Percentiles rank a stretch among this genome's conserved stretches.
phyloP scores from a whole-genome alignment of 2,329 filamentous ascomycete species.

The Aspergillus sp. region DNA sequence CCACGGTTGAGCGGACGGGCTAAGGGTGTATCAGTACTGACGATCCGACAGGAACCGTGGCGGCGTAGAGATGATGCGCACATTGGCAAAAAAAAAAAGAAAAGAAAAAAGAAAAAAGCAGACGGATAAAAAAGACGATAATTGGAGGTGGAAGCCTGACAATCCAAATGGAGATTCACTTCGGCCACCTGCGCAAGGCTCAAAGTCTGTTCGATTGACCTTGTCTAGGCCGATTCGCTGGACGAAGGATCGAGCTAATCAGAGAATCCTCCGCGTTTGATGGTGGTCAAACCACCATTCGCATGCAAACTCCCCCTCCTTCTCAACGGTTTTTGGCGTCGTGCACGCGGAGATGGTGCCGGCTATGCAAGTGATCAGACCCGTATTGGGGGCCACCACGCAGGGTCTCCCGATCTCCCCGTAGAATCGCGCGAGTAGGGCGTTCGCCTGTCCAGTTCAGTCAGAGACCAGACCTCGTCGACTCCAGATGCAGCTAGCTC shows the following conservation, averaged over 20 bases:
- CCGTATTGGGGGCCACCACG: constrained; percentile 22
- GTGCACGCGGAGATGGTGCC: constrained; percentile 28
- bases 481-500: not conserved
- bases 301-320: constrained; percentile 14
- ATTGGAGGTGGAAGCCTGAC: not conserved
- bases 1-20: constrained; percentile 30
- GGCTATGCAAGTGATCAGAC: constrained; percentile 37
- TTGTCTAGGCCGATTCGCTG: constrained; percentile 20
- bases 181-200: constrained; percentile 25
- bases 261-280: constrained; percentile 27
- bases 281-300: constrained; percentile 22
- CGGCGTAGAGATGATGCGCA: constrained; percentile 31
- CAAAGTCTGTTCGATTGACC: constrained; percentile 17
- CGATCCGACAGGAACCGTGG: constrained; percentile 31
- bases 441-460: constrained; percentile 32
- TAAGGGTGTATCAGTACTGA: constrained; percentile 27
- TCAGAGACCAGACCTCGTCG: constrained; percentile 12
- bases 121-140: not conserved
- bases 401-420: constrained; percentile 20
- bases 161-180: constrained; percentile 18
- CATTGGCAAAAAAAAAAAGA: constrained; percentile 22
- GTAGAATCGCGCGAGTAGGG: constrained; percentile 24
- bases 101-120: constrained; percentile 4
- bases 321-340: constrained; percentile 23
- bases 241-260: constrained; percentile 22